Base-by-base conservation (phyloP, 108 stramenopile species). In the Parietichytrium sp. region DNA sequence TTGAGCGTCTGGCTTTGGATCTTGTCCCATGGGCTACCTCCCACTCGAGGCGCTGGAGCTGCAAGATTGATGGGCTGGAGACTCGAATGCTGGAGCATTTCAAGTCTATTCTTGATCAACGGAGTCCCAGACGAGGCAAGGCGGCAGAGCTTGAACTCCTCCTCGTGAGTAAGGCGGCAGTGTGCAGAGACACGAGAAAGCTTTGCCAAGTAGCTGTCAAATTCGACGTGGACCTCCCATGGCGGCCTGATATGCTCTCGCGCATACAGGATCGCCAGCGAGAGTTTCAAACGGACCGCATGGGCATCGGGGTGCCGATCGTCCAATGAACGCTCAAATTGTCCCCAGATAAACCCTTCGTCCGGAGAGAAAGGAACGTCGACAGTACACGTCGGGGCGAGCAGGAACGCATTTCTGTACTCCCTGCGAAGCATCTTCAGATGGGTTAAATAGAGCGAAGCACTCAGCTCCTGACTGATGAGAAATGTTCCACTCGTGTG, bases 221-320 rank as follows among this genome's bases (percentile, higher is more conserved):
- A 72, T 42, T 72, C 61, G 45, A n/a, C 25, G 42, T 72, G 61
- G 8, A 72, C 61, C 61, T 72, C 61, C 61, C 61, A 72, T 45
- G 61, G 33, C 10, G 61, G 42, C 0, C 61, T 33, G 20, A 72
- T 72, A 8, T 16, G 20, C 10, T 72, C 61, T 6, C 61, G 33
- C 10, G 61, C 61, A 42, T 72, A 72, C 61, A 72, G 36, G 38
- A 42, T 72, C 2, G 61, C 61, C 42, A 72, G 33, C 2, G 61
- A 72, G 16, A 72, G 42, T 6, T 42, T 33, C 29, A 72, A 42
- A 6, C 61, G 6, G 20, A 33, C 36, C 1, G 61, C 61, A 27
- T 72, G 61, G n/a, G 61, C 61, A 38, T 72, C 61, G 12, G 61
- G 61, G 61, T 72, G 61, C 61, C 36, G 36, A 42, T 72, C 61